A percentile compares a stretch with the other conserved stretches of the same genome.
These are phyloP conservation scores for Brassica cretica DNA, from an alignment of 345 rosid species.

Conservation along the genomic window DNA sequence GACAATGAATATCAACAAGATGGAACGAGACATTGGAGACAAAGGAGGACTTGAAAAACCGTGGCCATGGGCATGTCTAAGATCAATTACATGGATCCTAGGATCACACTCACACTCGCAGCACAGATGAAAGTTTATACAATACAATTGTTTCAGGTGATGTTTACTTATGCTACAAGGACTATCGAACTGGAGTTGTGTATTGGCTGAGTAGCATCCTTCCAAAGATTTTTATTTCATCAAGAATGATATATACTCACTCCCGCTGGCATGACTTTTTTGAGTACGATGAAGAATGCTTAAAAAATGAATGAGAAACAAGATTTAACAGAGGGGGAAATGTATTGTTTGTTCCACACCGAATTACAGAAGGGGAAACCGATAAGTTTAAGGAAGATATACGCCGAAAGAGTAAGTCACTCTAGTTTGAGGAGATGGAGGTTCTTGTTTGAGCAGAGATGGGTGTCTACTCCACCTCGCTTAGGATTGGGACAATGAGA, in stretches of 20 bases:
- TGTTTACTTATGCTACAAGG: no score
- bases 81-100: constrained; percentile 85
- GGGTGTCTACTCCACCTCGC: constrained; percentile 68
- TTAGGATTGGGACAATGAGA: constrained; percentile 87
- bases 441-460: background rate
- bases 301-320: background rate
- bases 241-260: background rate
- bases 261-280: background rate
- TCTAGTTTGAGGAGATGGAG: background rate
- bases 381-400: constrained; percentile 21
- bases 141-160: no score
- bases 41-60: constrained; percentile 77
- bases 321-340: background rate
- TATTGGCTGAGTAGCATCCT: background rate
- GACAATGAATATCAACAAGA: constrained; percentile 46
- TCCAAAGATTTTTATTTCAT: constrained; percentile 25
- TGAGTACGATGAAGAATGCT: constrained; percentile 3
- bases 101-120: constrained; percentile 68
- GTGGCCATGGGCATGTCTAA: constrained; percentile 73
- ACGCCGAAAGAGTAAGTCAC: background rate
- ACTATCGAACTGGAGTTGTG: no score
- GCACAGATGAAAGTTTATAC: no score
- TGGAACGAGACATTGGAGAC: constrained; percentile 66
- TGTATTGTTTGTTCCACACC: constrained; percentile 17
- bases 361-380: constrained; percentile 3